A percentile compares a stretch with the other conserved stretches of the same genome.
phyloP scores from a whole-genome alignment of 805 yeast genomes.

The Pachysolen tannophilus region DNA sequence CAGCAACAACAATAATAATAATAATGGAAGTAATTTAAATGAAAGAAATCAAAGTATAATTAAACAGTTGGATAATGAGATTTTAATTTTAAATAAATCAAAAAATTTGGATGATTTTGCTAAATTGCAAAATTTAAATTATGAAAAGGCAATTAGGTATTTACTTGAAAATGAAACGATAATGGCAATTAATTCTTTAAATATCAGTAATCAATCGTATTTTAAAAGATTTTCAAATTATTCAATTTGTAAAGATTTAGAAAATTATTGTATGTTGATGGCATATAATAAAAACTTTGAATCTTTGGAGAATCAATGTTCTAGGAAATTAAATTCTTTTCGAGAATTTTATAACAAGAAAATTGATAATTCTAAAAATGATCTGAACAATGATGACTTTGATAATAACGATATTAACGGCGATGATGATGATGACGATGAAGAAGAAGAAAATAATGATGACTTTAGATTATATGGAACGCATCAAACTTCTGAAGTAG shows the following conservation, averaged over 20 bases:
- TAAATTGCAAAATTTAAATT: constrained; percentile 7
- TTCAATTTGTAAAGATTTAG: background rate
- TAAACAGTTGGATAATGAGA: constrained; percentile 12
- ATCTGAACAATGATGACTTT: background rate
- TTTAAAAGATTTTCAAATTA: background rate
- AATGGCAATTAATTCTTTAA: background rate
- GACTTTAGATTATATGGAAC: background rate
- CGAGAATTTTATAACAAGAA: background rate
- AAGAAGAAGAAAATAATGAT: background rate
- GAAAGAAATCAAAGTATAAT: constrained; percentile 10
- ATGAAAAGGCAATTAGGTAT: constrained; percentile 9
- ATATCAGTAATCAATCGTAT: background rate
- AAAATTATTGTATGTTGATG: background rate
- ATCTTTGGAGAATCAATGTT: constrained; percentile 6
- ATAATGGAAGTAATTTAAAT: too few relatives aligned
- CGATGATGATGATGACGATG: constrained; percentile 1
- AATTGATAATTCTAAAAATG: background rate
- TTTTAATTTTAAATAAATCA: constrained; percentile 14
- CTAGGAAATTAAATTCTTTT: constrained; percentile 10
- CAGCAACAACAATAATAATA: too few relatives aligned
- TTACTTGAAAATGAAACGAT: background rate
- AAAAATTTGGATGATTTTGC: constrained; percentile 11
- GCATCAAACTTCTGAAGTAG: background rate
- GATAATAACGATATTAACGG: background rate
- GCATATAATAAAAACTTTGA: background rate